A percentile compares a stretch with the other conserved stretches of the same genome.
phyloP scores from a whole-genome alignment of 1,284 basidiomycete genomes.

The Austroboletus rostrupii region DNA sequence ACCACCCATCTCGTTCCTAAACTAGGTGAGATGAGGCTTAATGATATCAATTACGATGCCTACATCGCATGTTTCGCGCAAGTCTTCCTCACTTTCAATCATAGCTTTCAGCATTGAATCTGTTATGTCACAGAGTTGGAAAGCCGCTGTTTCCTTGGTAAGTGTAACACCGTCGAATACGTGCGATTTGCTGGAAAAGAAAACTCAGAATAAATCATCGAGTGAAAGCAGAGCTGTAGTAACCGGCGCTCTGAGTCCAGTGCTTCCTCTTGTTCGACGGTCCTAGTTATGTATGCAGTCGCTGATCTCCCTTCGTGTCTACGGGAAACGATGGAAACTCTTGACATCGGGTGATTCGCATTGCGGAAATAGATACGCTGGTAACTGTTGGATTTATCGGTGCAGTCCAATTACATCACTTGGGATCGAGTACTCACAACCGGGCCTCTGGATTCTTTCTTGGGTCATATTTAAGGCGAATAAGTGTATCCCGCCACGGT shows the following conservation, averaged over 20 bases:
- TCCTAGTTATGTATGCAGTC: slow-evolving; percentile 34
- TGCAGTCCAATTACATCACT: background rate
- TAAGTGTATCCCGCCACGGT: slow-evolving; percentile 87
- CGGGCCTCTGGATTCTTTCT: slow-evolving; percentile 66
- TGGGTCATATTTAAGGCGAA: slow-evolving; percentile 89
- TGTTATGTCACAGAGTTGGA: slow-evolving; percentile 88
- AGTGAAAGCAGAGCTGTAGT: slow-evolving; percentile 16
- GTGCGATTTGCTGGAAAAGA: slow-evolving; percentile 56
- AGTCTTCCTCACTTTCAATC: slow-evolving; percentile 68
- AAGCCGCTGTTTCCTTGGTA: slow-evolving; percentile 82
- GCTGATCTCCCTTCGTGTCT: slow-evolving; percentile 52
- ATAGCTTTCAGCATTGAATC: slow-evolving; percentile 80
- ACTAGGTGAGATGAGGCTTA: background rate
- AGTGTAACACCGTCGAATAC: slow-evolving; percentile 85
- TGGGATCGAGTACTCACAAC: slow-evolving; percentile 48
- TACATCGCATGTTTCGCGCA: slow-evolving; percentile 71
- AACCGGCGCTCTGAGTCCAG: slow-evolving; percentile 40
- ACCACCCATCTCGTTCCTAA: slow-evolving; percentile 86
- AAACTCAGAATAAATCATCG: background rate
- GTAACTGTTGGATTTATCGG: slow-evolving; percentile 46
- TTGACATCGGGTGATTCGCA: slow-evolving; percentile 70
- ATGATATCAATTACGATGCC: slow-evolving; percentile 24
- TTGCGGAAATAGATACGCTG: slow-evolving; percentile 84
- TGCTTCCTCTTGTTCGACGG: slow-evolving; percentile 39
- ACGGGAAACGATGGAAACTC: slow-evolving; percentile 64